Percentiles rank a stretch among this genome's conserved stretches.
phyloP scores from a whole-genome alignment of 2,329 filamentous ascomycete species.

The Cladophialophora bantiana region DNA sequence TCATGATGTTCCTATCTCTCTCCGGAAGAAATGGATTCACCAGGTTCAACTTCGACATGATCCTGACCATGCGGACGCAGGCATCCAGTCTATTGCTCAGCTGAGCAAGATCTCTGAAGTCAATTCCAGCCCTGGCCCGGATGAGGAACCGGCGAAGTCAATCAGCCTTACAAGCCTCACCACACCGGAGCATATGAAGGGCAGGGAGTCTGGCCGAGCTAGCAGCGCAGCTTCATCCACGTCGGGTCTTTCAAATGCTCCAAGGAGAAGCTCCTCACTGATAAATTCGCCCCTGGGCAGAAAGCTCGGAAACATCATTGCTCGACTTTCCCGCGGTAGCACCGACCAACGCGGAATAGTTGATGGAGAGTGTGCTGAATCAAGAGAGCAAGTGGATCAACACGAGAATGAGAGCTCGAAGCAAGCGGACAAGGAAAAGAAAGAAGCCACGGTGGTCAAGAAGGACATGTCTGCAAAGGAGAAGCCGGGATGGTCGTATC shows the following conservation, averaged over 20 bases:
- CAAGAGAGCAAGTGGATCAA: background rate
- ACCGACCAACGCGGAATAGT: slow-evolving; percentile 10
- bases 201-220: background rate
- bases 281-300: slow-evolving; percentile 25
- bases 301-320: slow-evolving; percentile 27
- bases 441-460: background rate
- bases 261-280: slow-evolving; percentile 27
- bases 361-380: background rate
- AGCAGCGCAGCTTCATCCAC: slow-evolving; percentile 2
- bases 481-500: slow-evolving; percentile 32
- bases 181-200: slow-evolving; percentile 3
- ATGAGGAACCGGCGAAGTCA: background rate
- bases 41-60: slow-evolving; percentile 20
- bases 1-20: slow-evolving; percentile 33
- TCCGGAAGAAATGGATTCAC: slow-evolving; percentile 41
- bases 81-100: slow-evolving; percentile 28
- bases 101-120: slow-evolving; percentile 37
- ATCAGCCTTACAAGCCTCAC: slow-evolving; percentile 2
- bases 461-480: slow-evolving; percentile 17
- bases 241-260: slow-evolving; percentile 21
- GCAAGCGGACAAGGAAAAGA: slow-evolving; percentile 4
- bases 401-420: background rate
- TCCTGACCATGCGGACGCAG: slow-evolving; percentile 7
- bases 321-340: slow-evolving; percentile 16
- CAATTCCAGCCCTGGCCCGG: slow-evolving; percentile 27